Evolutionary conservation across 768 basidiomycete species (phyloP).

Genomic region (Nidula microcarpa): DNA sequence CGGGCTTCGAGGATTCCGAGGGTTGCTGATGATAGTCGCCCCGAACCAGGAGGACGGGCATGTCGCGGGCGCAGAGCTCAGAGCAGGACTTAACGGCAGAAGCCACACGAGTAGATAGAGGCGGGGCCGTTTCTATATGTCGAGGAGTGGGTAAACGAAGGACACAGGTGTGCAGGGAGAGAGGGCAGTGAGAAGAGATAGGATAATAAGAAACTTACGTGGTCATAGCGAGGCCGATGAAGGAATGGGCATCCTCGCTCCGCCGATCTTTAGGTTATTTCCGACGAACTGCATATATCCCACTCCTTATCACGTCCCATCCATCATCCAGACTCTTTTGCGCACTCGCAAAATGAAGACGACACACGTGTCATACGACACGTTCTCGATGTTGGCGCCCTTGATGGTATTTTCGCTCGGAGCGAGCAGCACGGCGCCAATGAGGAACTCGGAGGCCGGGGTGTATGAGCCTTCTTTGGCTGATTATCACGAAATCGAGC

Average conservation of each 20-base stretch:
- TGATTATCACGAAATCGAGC: conserved; percentile 18
- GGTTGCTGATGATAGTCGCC: conserved; percentile 44
- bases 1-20: conserved; percentile 26
- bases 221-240: conserved; percentile 74
- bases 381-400: conserved; percentile 94
- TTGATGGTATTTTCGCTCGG: conserved; percentile 69
- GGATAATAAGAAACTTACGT: conserved; percentile 57
- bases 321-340: background rate
- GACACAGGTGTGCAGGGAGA: background rate
- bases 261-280: conserved; percentile 34
- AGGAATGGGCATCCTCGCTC: conserved; percentile 76
- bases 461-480: conserved; percentile 72
- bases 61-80: conserved; percentile 78
- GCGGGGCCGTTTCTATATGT: conserved; percentile 59
- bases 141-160: background rate
- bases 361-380: conserved; percentile 72
- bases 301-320: conserved; percentile 51
- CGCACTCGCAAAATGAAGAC: background rate
- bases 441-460: conserved; percentile 89
- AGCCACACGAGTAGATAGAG: conserved; percentile 83
- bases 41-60: conserved; percentile 71
- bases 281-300: conserved; percentile 98
- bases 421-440: conserved; percentile 82
- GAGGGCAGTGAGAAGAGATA: background rate
- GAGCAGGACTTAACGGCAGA: conserved; percentile 87